Conservation (phyloP, 805 yeast species). For the Cyberlindnera bimundalis region DNA sequence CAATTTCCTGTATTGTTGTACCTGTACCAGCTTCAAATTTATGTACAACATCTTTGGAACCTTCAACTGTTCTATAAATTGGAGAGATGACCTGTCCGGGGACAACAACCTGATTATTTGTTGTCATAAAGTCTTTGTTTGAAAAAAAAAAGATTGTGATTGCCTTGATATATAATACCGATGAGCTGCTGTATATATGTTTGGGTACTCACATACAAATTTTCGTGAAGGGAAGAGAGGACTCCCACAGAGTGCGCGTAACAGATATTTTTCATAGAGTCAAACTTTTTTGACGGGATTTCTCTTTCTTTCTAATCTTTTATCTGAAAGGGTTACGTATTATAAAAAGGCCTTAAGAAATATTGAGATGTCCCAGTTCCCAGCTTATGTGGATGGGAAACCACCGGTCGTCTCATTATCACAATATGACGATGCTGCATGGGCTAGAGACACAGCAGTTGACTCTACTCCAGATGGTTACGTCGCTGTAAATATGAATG, state of each 20-base stretch:
- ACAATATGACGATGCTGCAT: slow-evolving; percentile 48
- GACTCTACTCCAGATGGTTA: slow-evolving; percentile 35
- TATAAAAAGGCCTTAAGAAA: neutral
- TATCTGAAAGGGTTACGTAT: neutral
- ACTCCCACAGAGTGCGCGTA: slow-evolving; percentile 5
- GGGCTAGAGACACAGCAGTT: slow-evolving; percentile 50
- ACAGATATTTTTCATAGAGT: neutral
- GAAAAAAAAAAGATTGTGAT: too few species aligned
- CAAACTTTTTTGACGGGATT: neutral
- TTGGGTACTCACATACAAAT: neutral
- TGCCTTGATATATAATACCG: too few species aligned
- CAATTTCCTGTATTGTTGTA: slow-evolving; percentile 46
- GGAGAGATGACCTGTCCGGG: slow-evolving; percentile 85
- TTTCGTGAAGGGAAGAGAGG: neutral
- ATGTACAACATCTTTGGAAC: slow-evolving; percentile 30
- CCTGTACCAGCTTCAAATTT: slow-evolving; percentile 66
- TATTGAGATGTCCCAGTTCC: slow-evolving; percentile 30
- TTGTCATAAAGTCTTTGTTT: too few species aligned
- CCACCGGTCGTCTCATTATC: slow-evolving; percentile 45
- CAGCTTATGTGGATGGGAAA: slow-evolving; percentile 40
- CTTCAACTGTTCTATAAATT: slow-evolving; percentile 36
- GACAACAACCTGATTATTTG: slow-evolving; percentile 36
- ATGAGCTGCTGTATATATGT: too few species aligned
- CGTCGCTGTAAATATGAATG: slow-evolving; percentile 44
- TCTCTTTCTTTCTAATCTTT: neutral